A percentile compares a stretch with the other conserved stretches of the same genome.
Evolutionary conservation across 805 yeast genomes (phyloP).

Genomic region (Komagataella populi): DNA sequence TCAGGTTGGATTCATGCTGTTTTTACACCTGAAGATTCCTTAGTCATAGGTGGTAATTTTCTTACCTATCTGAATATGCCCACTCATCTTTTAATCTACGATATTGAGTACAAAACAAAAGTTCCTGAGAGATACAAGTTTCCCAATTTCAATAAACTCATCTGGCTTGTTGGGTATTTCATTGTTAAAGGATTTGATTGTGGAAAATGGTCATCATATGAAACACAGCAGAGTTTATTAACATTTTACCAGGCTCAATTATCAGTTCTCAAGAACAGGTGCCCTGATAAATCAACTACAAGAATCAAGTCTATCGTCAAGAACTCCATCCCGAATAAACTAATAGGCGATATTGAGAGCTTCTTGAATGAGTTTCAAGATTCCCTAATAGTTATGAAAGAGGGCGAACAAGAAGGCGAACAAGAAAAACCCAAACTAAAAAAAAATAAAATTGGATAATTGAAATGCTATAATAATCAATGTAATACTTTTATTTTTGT

Average conservation of each 20-base stretch:
- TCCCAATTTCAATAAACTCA: slow-evolving; percentile 58
- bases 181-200: not conserved
- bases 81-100: slow-evolving; percentile 47
- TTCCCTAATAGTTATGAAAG: not conserved
- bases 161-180: slow-evolving; percentile 47
- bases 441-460: slow-evolving; percentile 2
- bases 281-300: not conserved
- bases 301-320: not conserved
- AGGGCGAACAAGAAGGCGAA: not conserved
- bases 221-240: not conserved
- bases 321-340: not conserved
- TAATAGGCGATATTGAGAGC: not conserved
- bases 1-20: slow-evolving; percentile 93
- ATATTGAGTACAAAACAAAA: slow-evolving; percentile 51
- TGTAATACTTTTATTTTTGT: not conserved
- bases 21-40: slow-evolving; percentile 65
- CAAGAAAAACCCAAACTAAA: not conserved
- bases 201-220: not conserved
- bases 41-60: slow-evolving; percentile 84
- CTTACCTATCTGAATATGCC: slow-evolving; percentile 49
- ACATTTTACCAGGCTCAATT: not conserved
- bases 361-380: not conserved
- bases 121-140: slow-evolving; percentile 70
- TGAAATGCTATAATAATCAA: not conserved
- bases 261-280: not conserved